phyloP scores from a whole-genome alignment of 176 grass and related monocot species.

The Otatea glauca region DNA sequence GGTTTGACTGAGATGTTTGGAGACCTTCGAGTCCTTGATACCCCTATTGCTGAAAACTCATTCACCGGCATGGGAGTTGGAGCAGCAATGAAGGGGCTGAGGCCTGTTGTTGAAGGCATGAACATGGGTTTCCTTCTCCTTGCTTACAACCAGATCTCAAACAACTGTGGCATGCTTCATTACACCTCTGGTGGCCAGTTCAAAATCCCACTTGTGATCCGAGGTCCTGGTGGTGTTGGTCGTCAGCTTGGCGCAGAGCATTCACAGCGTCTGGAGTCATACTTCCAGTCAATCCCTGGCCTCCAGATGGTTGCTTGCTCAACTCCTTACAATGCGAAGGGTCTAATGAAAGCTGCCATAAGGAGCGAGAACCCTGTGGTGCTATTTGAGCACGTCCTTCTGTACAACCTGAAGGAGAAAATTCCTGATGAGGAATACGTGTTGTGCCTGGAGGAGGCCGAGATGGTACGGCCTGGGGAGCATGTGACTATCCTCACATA shows the following conservation, averaged over 20 bases:
- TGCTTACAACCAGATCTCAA: constrained; percentile 96
- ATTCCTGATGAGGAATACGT: constrained; percentile 86
- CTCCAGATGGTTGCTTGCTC: constrained; percentile 98
- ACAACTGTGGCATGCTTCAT: constrained; percentile 97
- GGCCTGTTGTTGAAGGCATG: constrained; percentile 87
- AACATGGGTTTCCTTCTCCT: constrained; percentile 96
- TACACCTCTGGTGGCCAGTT: constrained; percentile 95
- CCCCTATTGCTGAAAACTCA: constrained; percentile 87
- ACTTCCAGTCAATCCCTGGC: constrained; percentile 94
- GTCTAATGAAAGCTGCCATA: constrained; percentile 96
- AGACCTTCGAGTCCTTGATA: constrained; percentile 90
- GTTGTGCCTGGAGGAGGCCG: constrained; percentile 77
- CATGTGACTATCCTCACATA: constrained; percentile 87
- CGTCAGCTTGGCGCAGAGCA: constrained; percentile 91
- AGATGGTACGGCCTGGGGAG: constrained; percentile 82
- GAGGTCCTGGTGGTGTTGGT: constrained; percentile 85
- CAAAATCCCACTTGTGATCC: constrained; percentile 86
- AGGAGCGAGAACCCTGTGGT: constrained; percentile 89
- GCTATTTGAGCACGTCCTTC: constrained; percentile 82
- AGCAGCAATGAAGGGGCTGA: constrained; percentile 79
- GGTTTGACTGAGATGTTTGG: constrained; percentile 79
- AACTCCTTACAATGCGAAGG: constrained; percentile 90
- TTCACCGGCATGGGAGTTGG: constrained; percentile 92
- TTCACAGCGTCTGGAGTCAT: constrained; percentile 84
- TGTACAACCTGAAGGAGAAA: constrained; percentile 91